A percentile compares a stretch with the other conserved stretches of the same genome.
These are phyloP conservation scores for Coemansia furcata DNA, from an alignment of 192 early-diverging fungal species.

Conservation along the genomic window DNA sequence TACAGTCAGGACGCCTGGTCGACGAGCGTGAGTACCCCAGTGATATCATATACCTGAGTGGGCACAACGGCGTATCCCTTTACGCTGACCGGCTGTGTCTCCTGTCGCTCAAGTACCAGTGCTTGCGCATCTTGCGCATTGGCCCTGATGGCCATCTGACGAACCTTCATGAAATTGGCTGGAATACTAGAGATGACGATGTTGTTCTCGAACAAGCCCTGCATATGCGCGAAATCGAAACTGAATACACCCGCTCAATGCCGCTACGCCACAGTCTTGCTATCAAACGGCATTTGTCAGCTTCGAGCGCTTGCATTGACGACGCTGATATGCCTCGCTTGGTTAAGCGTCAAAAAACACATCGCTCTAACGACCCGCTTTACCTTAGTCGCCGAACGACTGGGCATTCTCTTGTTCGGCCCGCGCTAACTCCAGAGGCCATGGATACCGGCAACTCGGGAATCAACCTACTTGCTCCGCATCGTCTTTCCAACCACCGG, in stretches of 20 bases:
- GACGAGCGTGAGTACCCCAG: slow-evolving; percentile 39
- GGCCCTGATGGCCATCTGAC: slow-evolving; percentile 21
- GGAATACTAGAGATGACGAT: slow-evolving; percentile 47
- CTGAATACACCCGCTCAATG: background rate
- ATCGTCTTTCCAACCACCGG: background rate
- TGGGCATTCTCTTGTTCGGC: background rate
- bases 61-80: slow-evolving; percentile 44
- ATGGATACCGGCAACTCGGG: slow-evolving; percentile 1
- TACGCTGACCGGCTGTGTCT: slow-evolving; percentile 43
- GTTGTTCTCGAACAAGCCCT: slow-evolving; percentile 30
- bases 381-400: background rate
- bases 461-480: background rate
- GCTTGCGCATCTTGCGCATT: slow-evolving; percentile 40
- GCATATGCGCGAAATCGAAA: slow-evolving; percentile 19
- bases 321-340: slow-evolving; percentile 12
- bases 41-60: slow-evolving; percentile 45
- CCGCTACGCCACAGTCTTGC: background rate
- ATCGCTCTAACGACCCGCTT: background rate
- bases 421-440: slow-evolving; percentile 9
- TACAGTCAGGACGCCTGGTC: slow-evolving; percentile 21
- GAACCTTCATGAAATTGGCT: slow-evolving; percentile 46
- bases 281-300: background rate
- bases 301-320: slow-evolving; percentile 18
- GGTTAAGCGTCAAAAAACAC: slow-evolving; percentile 16
- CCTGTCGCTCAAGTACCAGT: slow-evolving; percentile 50